These are phyloP conservation scores for Phytopythium aichiense DNA, from an alignment of 352 stramenopile genomes.

Conservation along the genomic window DNA sequence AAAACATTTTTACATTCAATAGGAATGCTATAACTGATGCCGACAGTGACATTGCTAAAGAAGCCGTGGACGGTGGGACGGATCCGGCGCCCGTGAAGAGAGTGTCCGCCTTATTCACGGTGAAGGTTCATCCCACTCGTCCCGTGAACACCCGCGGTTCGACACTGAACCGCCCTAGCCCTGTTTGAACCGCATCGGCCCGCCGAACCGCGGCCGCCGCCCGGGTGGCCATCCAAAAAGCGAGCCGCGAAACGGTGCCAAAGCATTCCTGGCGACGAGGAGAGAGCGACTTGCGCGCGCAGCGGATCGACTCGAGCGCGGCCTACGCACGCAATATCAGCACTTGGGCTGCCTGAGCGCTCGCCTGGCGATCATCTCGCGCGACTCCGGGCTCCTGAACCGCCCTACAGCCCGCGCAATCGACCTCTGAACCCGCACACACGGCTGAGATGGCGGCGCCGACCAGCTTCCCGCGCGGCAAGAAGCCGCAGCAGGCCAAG, in stretches of 20 bases:
- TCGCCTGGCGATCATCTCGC: neutral
- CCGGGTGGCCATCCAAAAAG: conserved; percentile 1
- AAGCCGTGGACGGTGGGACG: too few species aligned
- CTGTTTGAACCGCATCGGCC: neutral
- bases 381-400: neutral
- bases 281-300: conserved; percentile 2
- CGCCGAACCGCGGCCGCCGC: neutral
- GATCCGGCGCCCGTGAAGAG: too few species aligned
- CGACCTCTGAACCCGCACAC: conserved; percentile 5
- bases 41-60: too few species aligned
- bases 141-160: neutral
- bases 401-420: neutral
- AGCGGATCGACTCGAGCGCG: neutral
- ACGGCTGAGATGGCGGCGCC: conserved; percentile 14
- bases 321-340: neutral
- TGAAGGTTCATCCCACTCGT: too few species aligned
- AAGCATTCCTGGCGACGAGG: neutral
- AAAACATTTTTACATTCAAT: neutral
- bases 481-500: conserved; percentile 29
- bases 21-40: neutral
- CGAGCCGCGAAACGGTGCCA: neutral
- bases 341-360: neutral
- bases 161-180: neutral
- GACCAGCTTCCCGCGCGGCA: conserved; percentile 69
- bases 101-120: neutral